These are phyloP conservation scores for Deakozyma indianensis DNA, from an alignment of 805 yeast genomes.

Conservation along the genomic window DNA sequence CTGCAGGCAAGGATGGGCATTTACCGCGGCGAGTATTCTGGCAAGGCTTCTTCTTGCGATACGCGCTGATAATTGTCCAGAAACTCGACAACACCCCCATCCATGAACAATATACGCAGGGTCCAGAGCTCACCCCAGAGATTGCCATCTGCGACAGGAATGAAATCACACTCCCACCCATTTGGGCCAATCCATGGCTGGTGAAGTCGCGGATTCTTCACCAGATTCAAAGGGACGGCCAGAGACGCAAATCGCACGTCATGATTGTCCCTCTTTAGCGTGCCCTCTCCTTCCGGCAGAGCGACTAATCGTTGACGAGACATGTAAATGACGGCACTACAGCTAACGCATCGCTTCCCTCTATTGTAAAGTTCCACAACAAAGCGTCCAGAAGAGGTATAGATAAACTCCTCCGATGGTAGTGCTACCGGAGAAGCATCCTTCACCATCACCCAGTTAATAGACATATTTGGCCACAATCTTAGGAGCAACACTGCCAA, in stretches of 20 bases:
- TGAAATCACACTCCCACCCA: neutral
- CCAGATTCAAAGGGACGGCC: neutral
- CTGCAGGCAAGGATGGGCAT: no score
- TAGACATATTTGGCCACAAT: no score
- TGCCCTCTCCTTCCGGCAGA: neutral
- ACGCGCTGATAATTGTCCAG: neutral
- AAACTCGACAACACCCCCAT: neutral
- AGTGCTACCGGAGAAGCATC: neutral
- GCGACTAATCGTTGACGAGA: neutral
- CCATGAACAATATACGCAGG: neutral
- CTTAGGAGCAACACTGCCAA: no score
- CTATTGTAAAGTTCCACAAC: neutral
- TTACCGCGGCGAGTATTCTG: no score
- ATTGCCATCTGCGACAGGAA: neutral
- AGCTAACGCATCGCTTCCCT: neutral
- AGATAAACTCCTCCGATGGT: neutral
- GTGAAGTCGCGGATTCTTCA: neutral
- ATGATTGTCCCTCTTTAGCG: neutral
- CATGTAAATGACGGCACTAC: neutral
- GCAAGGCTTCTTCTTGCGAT: neutral
- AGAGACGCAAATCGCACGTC: neutral
- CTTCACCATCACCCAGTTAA: neutral
- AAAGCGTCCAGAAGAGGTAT: neutral
- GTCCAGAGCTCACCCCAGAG: neutral
- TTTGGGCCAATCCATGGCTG: neutral